These are phyloP conservation scores for Trametes elegans DNA, from an alignment of 768 basidiomycete species.

Conservation along the genomic window DNA sequence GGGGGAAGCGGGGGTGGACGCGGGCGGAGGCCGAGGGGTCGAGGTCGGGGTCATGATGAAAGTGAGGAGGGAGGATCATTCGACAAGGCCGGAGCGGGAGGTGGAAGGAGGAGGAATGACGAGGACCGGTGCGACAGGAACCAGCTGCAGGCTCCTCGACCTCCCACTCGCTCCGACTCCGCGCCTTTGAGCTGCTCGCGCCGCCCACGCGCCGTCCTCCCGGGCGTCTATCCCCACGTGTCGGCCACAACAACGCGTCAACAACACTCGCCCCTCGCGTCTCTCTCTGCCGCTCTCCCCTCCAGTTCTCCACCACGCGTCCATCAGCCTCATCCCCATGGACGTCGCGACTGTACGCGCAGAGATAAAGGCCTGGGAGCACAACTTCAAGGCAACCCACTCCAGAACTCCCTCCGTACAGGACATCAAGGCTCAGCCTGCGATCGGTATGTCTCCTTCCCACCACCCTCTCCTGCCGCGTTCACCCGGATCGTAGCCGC, in stretches of 20 bases:
- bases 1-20: background rate
- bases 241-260: slow-evolving; percentile 18
- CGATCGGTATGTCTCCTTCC: slow-evolving; percentile 52
- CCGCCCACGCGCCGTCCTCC: background rate
- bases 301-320: slow-evolving; percentile 8
- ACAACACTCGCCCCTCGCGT: slow-evolving; percentile 10
- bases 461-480: slow-evolving; percentile 12
- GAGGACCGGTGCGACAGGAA: background rate
- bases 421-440: slow-evolving; percentile 63
- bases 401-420: slow-evolving; percentile 62
- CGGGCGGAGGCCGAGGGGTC: background rate
- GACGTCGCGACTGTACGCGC: slow-evolving; percentile 53
- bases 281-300: background rate
- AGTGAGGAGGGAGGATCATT: slow-evolving; percentile 13
- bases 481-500: slow-evolving; percentile 46
- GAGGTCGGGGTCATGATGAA: slow-evolving; percentile 4
- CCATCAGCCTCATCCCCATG: slow-evolving; percentile 21
- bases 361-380: slow-evolving; percentile 80
- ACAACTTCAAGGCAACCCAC: slow-evolving; percentile 54
- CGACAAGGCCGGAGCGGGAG: background rate
- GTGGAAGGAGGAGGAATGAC: background rate
- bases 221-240: background rate
- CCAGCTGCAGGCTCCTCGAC: background rate
- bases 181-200: background rate
- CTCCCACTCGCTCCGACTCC: background rate